These are phyloP conservation scores for Aureobasidium leucospermi DNA, from an alignment of 2,329 filamentous ascomycete genomes.

Conservation along the genomic window DNA sequence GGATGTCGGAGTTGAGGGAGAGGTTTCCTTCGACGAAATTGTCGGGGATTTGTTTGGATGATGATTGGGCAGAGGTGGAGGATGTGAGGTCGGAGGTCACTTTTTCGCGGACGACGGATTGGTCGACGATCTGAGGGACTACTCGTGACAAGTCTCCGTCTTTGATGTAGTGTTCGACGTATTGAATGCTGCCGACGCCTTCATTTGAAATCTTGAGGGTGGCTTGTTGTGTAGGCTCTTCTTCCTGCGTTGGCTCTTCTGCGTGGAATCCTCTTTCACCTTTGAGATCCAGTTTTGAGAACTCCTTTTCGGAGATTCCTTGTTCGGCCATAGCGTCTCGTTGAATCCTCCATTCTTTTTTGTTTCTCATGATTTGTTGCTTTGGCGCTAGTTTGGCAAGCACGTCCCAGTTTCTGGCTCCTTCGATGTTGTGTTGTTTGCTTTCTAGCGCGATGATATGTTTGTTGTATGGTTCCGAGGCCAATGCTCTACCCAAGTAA, in stretches of 20 bases:
- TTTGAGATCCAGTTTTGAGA: slow-evolving; percentile 3
- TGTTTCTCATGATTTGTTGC: slow-evolving; percentile 68
- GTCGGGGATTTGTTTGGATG: background rate
- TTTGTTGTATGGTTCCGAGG: slow-evolving; percentile 75
- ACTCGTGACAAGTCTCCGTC: slow-evolving; percentile 65
- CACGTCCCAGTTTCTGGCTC: slow-evolving; percentile 79
- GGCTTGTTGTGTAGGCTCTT: slow-evolving; percentile 30
- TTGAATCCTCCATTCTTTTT: slow-evolving; percentile 63
- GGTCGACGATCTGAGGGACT: slow-evolving; percentile 50
- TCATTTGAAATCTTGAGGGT: slow-evolving; percentile 50
- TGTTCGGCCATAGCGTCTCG: slow-evolving; percentile 19
- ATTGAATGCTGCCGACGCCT: slow-evolving; percentile 65
- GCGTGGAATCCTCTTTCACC: slow-evolving; percentile 14
- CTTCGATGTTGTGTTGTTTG: slow-evolving; percentile 74
- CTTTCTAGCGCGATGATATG: slow-evolving; percentile 89
- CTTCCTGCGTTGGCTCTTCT: slow-evolving; percentile 1
- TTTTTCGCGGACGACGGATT: slow-evolving; percentile 7
- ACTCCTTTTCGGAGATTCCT: background rate
- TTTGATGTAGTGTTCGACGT: slow-evolving; percentile 66
- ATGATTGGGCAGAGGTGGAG: slow-evolving; percentile 16
- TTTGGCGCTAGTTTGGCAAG: slow-evolving; percentile 68
- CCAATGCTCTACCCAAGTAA: slow-evolving; percentile 82
- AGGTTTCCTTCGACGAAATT: slow-evolving; percentile 12
- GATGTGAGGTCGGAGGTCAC: slow-evolving; percentile 11
- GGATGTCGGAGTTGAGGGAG: slow-evolving; percentile 13